Base-by-base conservation (phyloP, 306 rosid genomes). In the Fagus crenata region DNA sequence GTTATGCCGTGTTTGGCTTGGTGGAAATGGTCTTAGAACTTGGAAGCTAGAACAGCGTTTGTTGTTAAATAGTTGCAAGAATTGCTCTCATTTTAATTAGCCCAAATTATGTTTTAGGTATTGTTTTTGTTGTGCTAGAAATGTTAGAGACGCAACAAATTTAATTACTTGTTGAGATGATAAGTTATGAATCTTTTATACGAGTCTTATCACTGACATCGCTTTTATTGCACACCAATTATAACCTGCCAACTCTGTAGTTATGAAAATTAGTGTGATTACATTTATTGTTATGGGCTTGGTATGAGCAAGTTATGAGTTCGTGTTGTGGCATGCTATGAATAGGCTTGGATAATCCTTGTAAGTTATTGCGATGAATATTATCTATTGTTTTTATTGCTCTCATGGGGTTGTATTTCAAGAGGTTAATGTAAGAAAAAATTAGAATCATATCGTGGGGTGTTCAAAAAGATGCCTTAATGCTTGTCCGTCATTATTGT, bases 341-440 rank as follows among this genome's bases (percentile, higher is more conserved):
- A 5, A 55, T 46, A 13, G 14, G 6, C 49, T 65, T 39, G 71
- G 71, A 65, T 65, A 65, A 65, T 65, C 70, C 49, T 37, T 17
- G 31, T n/a, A 37, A 65, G 70, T 36, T 7, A 65, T 8, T 15
- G 49, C 15, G 70, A 37, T 39, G 28, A 6, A 15, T 7, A 15
- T 39, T 17, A 46, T 49, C 15, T 65, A 39, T 39, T 37, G 46
- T n/a, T 9, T 37, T 37, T 37, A 39, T 36, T 6, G 70, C 46
- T 65, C 39, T 39, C 14, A 0, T 17, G 14, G 11, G 70, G 46
- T 65, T 65, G 5, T 37, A 37, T 9, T 31, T 32, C 2, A 8
- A 4, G 3, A 31, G 39, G 13, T 3, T 32, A 32, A 22, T 6
- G 37, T 4, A 39, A 65, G 40, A 36, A 37, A 6, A 7, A 18